These are phyloP conservation scores for Pseudogymnoascus sp. DNA, from an alignment of 2,329 filamentous ascomycete species.

Conservation along the genomic window DNA sequence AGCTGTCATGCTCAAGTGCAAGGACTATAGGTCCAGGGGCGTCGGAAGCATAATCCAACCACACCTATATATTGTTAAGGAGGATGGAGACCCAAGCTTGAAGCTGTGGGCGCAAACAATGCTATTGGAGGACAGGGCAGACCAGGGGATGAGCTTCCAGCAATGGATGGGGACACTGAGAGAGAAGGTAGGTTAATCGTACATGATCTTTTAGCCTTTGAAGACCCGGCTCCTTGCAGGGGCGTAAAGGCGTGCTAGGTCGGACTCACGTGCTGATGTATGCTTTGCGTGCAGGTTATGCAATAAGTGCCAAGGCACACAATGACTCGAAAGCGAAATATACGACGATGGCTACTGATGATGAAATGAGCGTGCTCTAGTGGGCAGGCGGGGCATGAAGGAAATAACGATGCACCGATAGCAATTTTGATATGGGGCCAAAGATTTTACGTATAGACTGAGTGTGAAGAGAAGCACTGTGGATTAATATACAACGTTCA, in stretches of 20 bases:
- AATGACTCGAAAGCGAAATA: conserved; percentile 2
- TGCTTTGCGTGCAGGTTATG: conserved; percentile 5
- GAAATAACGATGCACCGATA: neutral
- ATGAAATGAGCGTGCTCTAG: conserved; percentile 6
- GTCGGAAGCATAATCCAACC: conserved; percentile 91
- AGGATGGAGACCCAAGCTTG: conserved; percentile 91
- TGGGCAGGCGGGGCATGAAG: neutral
- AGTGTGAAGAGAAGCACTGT: conserved; percentile 2
- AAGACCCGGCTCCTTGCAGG: neutral
- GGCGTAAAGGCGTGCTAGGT: neutral
- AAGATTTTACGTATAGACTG: conserved; percentile 5
- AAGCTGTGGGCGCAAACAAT: conserved; percentile 96
- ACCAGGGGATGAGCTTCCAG: conserved; percentile 84
- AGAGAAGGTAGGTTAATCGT: conserved; percentile 66
- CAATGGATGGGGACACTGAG: conserved; percentile 89
- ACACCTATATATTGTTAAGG: conserved; percentile 84
- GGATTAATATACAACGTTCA: conserved; percentile 5
- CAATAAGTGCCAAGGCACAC: conserved; percentile 4
- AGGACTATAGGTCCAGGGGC: conserved; percentile 76
- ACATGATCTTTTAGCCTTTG: conserved; percentile 24
- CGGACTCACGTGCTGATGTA: conserved; percentile 6
- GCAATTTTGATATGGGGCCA: neutral
- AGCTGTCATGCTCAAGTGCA: conserved; percentile 83
- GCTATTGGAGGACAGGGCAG: conserved; percentile 87
- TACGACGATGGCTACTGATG: neutral